Base-by-base conservation (phyloP, 495 filamentous ascomycete genomes). In the Podospora sp. region DNA sequence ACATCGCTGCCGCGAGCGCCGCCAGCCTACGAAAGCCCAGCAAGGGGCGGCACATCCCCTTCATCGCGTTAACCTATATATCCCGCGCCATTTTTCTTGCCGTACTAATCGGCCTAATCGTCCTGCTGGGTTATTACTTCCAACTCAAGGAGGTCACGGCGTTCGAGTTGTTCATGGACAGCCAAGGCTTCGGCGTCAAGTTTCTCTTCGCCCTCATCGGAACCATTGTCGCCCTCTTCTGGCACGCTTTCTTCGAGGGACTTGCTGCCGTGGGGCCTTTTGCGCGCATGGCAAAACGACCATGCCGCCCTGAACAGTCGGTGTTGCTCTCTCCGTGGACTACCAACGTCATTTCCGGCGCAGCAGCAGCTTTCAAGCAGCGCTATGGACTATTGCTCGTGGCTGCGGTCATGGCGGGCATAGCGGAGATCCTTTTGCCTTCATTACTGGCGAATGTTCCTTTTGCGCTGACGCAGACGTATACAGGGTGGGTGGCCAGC, bases 141-240 rank as follows among this genome's bases (percentile, higher is more conserved):
- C 51, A 55, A 14, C 51, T n/a, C 11, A 11, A 18, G 20, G 51
- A 22, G 11, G 25, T 62, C 57, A 62, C 65, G 0, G 16, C 46
- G 8, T 82, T 82, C 52, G 80, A 82, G 51, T 40, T 66, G 5
- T 83, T 79, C 60, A 81, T 83, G 72, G 73, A 77, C 68, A 76
- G 51, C 63, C 57, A 69, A 33, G 20, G 7, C 5, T 62, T 69
- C 29, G 62, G 62, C 14, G 67, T 65, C 29, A 46, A 33, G 25
- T 69, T 65, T 29, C 62, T 69, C 18, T 69, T 69, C 61, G 40
- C 67, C 21, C 35, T 29, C 0, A 3, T 62, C 16, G 68, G 68
- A 14, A 26, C 52, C 8, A 33, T 21, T 2, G 60, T 66, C 2
- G 18, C 58, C 35, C 24, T 70, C 1, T 70, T 66, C 25, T 70